Evolutionary conservation across 2,329 filamentous ascomycete species (phyloP), one percentile per base, ranked within the genome.

Genomic region (Fusarium ambrosium): DNA sequence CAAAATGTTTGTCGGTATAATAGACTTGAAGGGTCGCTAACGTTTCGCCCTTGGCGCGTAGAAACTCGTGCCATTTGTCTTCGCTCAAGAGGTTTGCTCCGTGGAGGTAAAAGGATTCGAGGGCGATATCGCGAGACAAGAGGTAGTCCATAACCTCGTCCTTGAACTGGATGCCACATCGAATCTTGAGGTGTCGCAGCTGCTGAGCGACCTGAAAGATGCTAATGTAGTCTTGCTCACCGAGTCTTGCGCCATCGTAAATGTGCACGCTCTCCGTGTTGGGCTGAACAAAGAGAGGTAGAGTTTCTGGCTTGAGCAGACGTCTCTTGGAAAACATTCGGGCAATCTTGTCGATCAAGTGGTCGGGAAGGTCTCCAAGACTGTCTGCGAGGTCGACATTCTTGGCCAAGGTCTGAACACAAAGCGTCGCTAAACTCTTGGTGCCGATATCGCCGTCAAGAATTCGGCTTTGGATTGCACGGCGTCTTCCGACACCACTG

Each of bases 141-240:
- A 98, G 89, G 81, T 96, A 98, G 62, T 94, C 90, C 82, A 98
- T 89, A 48, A 95, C 93, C 43, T 88, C 87, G 78, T 98, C 93
- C 82, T 97, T 98, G 87, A 98, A 93, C 80, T 98, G 95, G 60
- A 97, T 94, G n/a, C 92, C 94, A 78, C 95, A 96, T 59, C 93
- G 91, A 13, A 97, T 85, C 74, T 95, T 93, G 66, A 98, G 87
- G 51, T 88, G 89, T 77, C 90, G 90, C 64, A 98, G 85, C 7
- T 87, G 87, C 0, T 94, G 91, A 67, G 93, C 92, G 4, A 91
- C 88, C 62, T 95, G 92, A 72, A 98, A 95, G 48, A 98, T 94
- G 73, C 92, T 90, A 58, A 94, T 89, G 74, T 93, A 95, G 79
- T 98, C 95, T 74, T 95, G 90, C 3, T 90, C 89, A 59, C 90